These are phyloP conservation scores for Diospyros kaki DNA, from an alignment of 148 eudicot genomes.

Conservation along the genomic window DNA sequence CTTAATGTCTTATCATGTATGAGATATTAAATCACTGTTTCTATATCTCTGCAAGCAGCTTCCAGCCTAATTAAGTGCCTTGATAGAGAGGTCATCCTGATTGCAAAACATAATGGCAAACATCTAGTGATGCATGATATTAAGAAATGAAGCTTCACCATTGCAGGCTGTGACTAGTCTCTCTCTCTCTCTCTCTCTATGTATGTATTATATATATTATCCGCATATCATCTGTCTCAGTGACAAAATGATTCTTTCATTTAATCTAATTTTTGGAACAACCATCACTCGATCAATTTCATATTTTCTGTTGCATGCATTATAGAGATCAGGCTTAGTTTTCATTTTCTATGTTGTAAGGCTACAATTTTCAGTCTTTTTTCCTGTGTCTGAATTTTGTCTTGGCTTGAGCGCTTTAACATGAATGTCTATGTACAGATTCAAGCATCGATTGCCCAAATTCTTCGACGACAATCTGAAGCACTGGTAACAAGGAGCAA, in stretches of 20 bases:
- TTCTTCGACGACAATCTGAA: constrained; percentile 47
- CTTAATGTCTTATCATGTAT: not conserved
- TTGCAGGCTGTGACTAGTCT: not conserved
- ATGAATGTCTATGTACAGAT: constrained; percentile 26
- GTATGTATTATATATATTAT: too few species aligned
- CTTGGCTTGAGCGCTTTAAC: not conserved
- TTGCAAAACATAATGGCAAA: too few species aligned
- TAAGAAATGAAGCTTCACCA: not conserved
- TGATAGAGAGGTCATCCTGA: not conserved
- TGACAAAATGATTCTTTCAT: not conserved
- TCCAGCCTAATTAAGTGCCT: not conserved
- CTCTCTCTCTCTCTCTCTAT: not conserved
- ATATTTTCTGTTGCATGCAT: not conserved
- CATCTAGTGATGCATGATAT: too few species aligned
- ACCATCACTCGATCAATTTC: not conserved
- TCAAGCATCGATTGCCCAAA: constrained; percentile 49
- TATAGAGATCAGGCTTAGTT: not conserved
- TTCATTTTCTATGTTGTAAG: not conserved
- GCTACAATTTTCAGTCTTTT: not conserved
- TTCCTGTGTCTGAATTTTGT: not conserved
- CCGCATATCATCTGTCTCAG: not conserved
- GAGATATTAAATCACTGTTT: not conserved
- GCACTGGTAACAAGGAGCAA: constrained; percentile 37
- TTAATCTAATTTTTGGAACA: too few species aligned
- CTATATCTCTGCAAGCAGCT: not conserved